Evolutionary conservation across 306 rosid species (phyloP).

Genomic region (Vigna angularis): DNA sequence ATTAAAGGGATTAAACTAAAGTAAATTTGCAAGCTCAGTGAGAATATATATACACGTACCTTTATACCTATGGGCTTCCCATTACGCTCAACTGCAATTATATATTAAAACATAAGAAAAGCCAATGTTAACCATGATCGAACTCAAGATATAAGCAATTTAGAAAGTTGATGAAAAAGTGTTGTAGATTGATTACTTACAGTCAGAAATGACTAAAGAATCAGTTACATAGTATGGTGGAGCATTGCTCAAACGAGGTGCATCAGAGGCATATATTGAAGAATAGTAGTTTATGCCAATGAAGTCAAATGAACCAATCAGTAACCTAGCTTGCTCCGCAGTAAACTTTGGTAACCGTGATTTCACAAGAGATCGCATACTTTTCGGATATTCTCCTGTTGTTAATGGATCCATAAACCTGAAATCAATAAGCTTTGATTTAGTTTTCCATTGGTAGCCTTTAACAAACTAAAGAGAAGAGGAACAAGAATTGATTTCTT

Average conservation of each 20-base stretch:
- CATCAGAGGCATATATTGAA: slow-evolving; percentile 49
- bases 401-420: slow-evolving; percentile 70
- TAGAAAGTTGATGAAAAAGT: neutral
- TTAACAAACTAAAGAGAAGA: no score
- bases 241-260: slow-evolving; percentile 23
- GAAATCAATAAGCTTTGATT: neutral
- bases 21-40: neutral
- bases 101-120: neutral
- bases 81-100: slow-evolving; percentile 45
- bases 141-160: neutral
- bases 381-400: slow-evolving; percentile 65
- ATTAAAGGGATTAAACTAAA: neutral
- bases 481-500: neutral
- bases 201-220: slow-evolving; percentile 35
- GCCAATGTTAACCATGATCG: neutral
- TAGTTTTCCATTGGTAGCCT: neutral
- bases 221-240: slow-evolving; percentile 48
- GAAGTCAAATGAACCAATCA: slow-evolving; percentile 68
- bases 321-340: slow-evolving; percentile 34
- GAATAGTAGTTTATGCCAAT: slow-evolving; percentile 72
- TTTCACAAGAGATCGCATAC: slow-evolving; percentile 57
- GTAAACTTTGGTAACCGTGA: slow-evolving; percentile 59
- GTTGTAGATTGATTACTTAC: slow-evolving; percentile 28
- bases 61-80: slow-evolving; percentile 44
- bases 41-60: neutral